phyloP scores from a whole-genome alignment of 1,284 basidiomycete genomes.

The Mycena sp. region DNA sequence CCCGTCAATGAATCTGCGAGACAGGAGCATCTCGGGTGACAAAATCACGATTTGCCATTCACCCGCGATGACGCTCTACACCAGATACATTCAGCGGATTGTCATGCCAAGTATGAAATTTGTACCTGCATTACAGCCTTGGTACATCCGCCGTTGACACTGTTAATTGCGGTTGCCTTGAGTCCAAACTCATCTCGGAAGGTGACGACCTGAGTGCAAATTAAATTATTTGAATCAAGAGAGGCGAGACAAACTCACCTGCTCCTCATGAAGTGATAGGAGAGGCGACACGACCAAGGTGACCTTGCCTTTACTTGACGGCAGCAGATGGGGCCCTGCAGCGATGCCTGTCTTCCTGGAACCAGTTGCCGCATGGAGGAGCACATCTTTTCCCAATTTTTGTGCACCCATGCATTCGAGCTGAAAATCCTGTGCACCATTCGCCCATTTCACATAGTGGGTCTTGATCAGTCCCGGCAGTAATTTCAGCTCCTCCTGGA shows the following conservation, averaged over 20 bases:
- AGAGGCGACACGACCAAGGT: slow-evolving; percentile 28
- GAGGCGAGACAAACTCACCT: not conserved
- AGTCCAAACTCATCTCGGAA: slow-evolving; percentile 28
- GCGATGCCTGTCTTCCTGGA: slow-evolving; percentile 10
- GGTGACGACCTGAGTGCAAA: slow-evolving; percentile 21
- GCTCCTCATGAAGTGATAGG: slow-evolving; percentile 30
- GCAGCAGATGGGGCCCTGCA: slow-evolving; percentile 7
- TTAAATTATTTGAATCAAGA: not conserved
- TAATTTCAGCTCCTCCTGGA: not conserved
- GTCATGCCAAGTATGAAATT: not conserved
- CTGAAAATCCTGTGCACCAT: not conserved
- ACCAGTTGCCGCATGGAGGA: not conserved
- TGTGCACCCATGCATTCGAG: slow-evolving; percentile 4
- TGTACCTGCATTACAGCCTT: slow-evolving; percentile 24
- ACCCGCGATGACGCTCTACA: slow-evolving; percentile 41
- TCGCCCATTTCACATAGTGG: not conserved
- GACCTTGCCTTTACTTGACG: slow-evolving; percentile 16
- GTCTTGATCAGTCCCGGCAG: not conserved
- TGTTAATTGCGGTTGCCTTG: slow-evolving; percentile 27
- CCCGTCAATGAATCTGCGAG: slow-evolving; percentile 36
- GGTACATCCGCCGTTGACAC: slow-evolving; percentile 29
- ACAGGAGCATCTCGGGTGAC: slow-evolving; percentile 51
- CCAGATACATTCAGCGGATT: not conserved
- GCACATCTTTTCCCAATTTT: not conserved
- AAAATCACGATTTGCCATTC: slow-evolving; percentile 48